Evolutionary conservation across 257 asterid species (phyloP).

Genomic region (Rhazya stricta): DNA sequence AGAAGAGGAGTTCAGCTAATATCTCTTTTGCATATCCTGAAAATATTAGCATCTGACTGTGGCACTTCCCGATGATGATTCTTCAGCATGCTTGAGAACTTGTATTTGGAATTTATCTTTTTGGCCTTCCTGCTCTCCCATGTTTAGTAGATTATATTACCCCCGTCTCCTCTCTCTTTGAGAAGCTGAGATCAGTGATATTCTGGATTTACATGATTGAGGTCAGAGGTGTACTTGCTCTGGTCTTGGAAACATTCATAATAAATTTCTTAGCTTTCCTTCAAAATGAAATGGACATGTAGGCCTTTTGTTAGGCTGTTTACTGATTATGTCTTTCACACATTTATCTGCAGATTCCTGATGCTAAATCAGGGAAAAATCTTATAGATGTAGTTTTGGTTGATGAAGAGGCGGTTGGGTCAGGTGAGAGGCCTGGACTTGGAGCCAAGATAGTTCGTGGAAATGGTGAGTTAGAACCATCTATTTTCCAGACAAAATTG

Average conservation of each 20-base stretch:
- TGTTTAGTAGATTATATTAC: neutral
- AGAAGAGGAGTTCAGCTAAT: neutral
- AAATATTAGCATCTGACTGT: too few relatives aligned
- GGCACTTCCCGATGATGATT: neutral
- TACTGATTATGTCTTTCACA: neutral
- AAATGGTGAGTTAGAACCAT: conserved; percentile 23
- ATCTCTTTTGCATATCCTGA: neutral
- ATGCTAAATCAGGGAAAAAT: conserved; percentile 47
- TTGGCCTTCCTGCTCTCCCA: neutral
- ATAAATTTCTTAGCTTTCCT: neutral
- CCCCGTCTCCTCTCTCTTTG: neutral
- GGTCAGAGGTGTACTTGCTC: neutral
- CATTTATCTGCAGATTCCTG: conserved; percentile 57
- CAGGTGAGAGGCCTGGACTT: conserved; percentile 53
- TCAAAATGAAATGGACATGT: neutral
- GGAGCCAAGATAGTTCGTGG: conserved; percentile 70
- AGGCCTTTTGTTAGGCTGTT: neutral
- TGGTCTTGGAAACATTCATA: neutral
- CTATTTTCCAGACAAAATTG: conserved; percentile 6
- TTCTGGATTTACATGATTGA: neutral
- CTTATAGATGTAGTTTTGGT: conserved; percentile 59
- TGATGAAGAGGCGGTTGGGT: conserved; percentile 87
- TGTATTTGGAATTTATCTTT: neutral
- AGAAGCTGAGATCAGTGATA: neutral
- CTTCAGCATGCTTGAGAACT: neutral